phyloP scores from a whole-genome alignment of 345 rosid species.

The Sisymbrium altissimum region DNA sequence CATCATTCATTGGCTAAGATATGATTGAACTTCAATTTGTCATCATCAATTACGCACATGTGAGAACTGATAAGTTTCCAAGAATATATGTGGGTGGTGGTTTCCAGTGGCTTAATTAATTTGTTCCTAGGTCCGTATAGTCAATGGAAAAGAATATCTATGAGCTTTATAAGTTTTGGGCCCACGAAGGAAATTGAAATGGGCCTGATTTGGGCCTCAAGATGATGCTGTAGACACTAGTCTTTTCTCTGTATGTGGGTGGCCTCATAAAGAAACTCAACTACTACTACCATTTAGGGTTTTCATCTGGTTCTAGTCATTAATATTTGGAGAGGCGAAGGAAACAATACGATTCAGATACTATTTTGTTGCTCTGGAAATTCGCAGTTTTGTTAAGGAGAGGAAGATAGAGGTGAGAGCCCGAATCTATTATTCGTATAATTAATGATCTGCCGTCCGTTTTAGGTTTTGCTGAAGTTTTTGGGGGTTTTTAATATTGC shows the following conservation, averaged over 20 bases:
- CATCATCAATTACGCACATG: too few relatives aligned
- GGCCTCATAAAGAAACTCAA: background rate
- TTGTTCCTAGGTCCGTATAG: too few relatives aligned
- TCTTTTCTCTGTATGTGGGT: background rate
- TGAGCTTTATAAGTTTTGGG: background rate
- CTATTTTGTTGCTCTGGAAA: background rate
- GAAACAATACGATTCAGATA: constrained; percentile 8
- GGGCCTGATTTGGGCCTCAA: background rate
- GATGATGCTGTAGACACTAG: background rate
- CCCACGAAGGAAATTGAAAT: background rate
- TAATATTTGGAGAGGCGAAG: constrained; percentile 15
- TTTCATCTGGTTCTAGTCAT: background rate
- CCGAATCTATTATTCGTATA: background rate
- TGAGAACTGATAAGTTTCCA: too few relatives aligned
- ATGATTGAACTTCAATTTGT: too few relatives aligned
- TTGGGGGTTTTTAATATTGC: background rate
- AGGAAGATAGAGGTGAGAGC: constrained; percentile 16
- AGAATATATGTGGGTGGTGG: too few relatives aligned
- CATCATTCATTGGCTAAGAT: too few relatives aligned
- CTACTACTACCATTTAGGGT: constrained; percentile 13
- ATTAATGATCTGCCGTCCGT: background rate
- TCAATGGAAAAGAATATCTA: too few relatives aligned
- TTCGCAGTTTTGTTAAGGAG: background rate
- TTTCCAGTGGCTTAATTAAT: too few relatives aligned
- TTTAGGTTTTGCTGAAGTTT: background rate